A percentile compares a stretch with the other conserved stretches of the same genome.
phyloP scores from a whole-genome alignment of 2,329 filamentous ascomycete species.

The Tolypocladium album region DNA sequence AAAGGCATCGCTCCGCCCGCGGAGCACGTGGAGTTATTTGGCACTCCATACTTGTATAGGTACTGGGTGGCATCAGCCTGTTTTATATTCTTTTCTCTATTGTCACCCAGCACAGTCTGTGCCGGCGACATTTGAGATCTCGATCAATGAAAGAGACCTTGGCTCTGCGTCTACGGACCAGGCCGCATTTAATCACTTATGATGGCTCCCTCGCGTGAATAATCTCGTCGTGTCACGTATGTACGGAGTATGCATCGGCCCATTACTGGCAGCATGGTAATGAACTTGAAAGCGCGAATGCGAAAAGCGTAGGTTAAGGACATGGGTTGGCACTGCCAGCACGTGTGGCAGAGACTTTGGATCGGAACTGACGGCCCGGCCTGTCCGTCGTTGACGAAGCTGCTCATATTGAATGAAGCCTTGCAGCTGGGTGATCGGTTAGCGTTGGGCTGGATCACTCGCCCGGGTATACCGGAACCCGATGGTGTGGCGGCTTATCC shows the following conservation, averaged over 20 bases:
- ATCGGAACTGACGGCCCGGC: background rate
- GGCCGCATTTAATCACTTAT: background rate
- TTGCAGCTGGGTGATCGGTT: background rate
- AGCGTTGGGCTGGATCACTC: background rate
- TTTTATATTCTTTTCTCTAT: background rate
- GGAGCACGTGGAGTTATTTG: background rate
- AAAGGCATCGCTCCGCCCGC: background rate
- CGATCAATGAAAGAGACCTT: background rate
- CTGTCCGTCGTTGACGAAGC: background rate
- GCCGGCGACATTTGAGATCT: background rate
- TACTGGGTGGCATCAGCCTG: background rate
- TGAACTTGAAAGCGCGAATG: background rate
- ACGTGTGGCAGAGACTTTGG: background rate
- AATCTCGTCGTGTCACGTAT: background rate
- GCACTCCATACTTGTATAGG: too few relatives aligned
- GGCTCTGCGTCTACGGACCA: background rate
- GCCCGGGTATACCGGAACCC: too few relatives aligned
- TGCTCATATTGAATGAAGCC: background rate
- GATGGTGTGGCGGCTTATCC: too few relatives aligned
- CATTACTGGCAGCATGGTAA: background rate
- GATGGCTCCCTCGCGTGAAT: background rate
- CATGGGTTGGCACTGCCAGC: background rate
- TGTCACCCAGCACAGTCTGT: background rate
- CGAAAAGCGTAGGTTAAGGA: background rate
- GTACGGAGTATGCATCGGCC: background rate